Percentiles rank a stretch among this genome's conserved stretches.
These are phyloP conservation scores for Gamsiella multidivaricata DNA, from an alignment of 192 early-diverging fungal genomes.

Conservation along the genomic window DNA sequence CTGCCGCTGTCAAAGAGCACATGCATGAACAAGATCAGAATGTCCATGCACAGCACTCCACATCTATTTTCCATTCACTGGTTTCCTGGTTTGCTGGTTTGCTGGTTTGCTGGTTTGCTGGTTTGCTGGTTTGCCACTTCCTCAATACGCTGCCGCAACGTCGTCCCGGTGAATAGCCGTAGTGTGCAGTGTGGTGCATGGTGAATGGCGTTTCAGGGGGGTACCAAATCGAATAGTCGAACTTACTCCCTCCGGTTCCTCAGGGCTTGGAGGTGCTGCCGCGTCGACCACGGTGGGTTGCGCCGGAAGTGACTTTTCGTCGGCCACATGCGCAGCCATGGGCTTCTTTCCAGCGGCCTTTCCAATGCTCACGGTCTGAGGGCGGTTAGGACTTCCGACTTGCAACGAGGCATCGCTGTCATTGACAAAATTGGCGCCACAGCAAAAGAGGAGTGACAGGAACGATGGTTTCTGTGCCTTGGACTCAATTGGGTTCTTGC, in stretches of 20 bases:
- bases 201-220: too few species aligned
- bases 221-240: too few species aligned
- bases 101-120: too few species aligned
- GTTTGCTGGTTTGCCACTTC: too few species aligned
- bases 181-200: too few species aligned
- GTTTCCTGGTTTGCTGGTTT: too few species aligned
- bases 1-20: too few species aligned
- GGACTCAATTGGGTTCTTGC: conserved; percentile 30
- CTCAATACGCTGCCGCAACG: too few species aligned
- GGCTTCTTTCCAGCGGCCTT: conserved; percentile 41
- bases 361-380: conserved; percentile 38
- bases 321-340: conserved; percentile 16
- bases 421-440: conserved; percentile 49
- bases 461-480: conserved; percentile 50
- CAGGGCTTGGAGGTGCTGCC: conserved; percentile 3
- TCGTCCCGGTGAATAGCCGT: too few species aligned
- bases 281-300: conserved; percentile 20
- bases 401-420: conserved; percentile 32
- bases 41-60: too few species aligned
- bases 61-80: too few species aligned
- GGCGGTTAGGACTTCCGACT: conserved; percentile 9
- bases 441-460: conserved; percentile 41
- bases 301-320: conserved; percentile 26
- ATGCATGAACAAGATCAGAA: too few species aligned
- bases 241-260: conserved; percentile 40